These are phyloP conservation scores for Stagonosporopsis rhizophila DNA, from an alignment of 2,329 filamentous ascomycete genomes.

Conservation along the genomic window DNA sequence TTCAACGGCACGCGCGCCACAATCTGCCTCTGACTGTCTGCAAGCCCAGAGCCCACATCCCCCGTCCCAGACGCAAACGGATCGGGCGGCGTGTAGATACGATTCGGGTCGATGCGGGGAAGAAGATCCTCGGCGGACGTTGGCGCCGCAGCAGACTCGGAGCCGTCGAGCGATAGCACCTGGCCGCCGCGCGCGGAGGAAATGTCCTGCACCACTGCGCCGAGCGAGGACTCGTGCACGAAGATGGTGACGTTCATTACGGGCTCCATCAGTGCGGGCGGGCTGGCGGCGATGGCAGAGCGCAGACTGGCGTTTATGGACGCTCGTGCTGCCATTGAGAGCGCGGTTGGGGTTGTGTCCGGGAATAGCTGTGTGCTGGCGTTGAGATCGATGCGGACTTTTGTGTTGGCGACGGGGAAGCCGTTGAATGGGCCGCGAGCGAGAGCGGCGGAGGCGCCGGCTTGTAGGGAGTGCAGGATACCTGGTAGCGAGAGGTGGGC, in stretches of 20 bases:
- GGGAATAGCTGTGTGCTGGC: conserved; percentile 68
- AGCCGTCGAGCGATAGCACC: conserved; percentile 70
- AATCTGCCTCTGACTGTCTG: conserved; percentile 62
- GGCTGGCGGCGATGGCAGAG: conserved; percentile 61
- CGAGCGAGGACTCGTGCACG: conserved; percentile 82
- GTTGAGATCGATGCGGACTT: conserved; percentile 74
- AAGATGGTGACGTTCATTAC: conserved; percentile 90
- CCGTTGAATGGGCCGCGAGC: conserved; percentile 82
- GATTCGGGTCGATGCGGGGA: conserved; percentile 68
- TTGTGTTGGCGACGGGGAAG: conserved; percentile 79
- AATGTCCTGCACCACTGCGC: conserved; percentile 82
- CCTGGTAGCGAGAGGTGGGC: conserved; percentile 59
- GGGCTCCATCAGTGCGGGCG: conserved; percentile 81
- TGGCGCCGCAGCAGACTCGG: conserved; percentile 16
- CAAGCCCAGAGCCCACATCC: conserved; percentile 24
- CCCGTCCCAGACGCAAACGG: conserved; percentile 66
- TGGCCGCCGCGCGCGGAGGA: conserved; percentile 75
- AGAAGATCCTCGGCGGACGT: conserved; percentile 40
- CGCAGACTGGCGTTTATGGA: conserved; percentile 73
- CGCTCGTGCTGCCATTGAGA: conserved; percentile 68
- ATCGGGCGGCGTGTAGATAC: conserved; percentile 87
- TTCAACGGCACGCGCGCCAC: conserved; percentile 89
- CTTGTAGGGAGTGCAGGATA: conserved; percentile 67
- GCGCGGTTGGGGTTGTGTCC: conserved; percentile 71
- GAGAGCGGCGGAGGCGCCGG: conserved; percentile 82